A percentile compares a stretch with the other conserved stretches of the same genome.
Evolutionary conservation across 805 yeast genomes (phyloP).

Genomic region (Cyberlindnera misumaiensis): DNA sequence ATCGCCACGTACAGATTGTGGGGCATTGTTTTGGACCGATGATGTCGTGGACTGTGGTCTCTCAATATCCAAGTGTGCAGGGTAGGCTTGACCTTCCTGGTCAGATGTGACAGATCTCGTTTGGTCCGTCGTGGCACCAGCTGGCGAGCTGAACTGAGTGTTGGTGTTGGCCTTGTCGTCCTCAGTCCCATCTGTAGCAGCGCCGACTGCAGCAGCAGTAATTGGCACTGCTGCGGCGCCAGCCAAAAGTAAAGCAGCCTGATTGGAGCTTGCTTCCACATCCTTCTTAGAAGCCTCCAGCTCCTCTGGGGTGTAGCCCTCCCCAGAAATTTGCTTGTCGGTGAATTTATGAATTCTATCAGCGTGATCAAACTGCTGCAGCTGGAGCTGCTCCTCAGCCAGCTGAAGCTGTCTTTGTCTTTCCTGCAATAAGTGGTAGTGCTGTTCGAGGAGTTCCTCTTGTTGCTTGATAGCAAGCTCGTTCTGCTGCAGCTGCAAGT

Average conservation of each 20-base stretch:
- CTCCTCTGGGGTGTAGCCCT: conserved; percentile 9
- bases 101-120: conserved; percentile 23
- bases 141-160: conserved; percentile 19
- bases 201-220: conserved; percentile 21
- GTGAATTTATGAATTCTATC: conserved; percentile 32
- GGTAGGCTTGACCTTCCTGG: conserved; percentile 16
- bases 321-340: conserved; percentile 28
- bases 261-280: not conserved
- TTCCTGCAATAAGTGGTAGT: conserved; percentile 29
- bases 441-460: conserved; percentile 27
- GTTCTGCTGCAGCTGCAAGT: conserved; percentile 28
- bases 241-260: conserved; percentile 9
- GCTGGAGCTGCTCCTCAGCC: conserved; percentile 34
- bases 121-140: conserved; percentile 20
- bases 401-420: conserved; percentile 31
- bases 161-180: conserved; percentile 25
- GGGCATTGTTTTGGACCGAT: conserved; percentile 87
- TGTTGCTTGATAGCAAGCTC: conserved; percentile 31
- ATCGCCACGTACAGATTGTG: conserved; percentile 83
- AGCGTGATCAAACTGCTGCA: conserved; percentile 32
- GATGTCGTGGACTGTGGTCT: conserved; percentile 82
- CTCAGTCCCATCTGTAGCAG: conserved; percentile 22
- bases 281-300: conserved; percentile 2
- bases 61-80: conserved; percentile 25
- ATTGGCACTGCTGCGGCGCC: conserved; percentile 19